Base-by-base conservation (phyloP, 2,329 filamentous ascomycete species). In the Cladosporium sp. region DNA sequence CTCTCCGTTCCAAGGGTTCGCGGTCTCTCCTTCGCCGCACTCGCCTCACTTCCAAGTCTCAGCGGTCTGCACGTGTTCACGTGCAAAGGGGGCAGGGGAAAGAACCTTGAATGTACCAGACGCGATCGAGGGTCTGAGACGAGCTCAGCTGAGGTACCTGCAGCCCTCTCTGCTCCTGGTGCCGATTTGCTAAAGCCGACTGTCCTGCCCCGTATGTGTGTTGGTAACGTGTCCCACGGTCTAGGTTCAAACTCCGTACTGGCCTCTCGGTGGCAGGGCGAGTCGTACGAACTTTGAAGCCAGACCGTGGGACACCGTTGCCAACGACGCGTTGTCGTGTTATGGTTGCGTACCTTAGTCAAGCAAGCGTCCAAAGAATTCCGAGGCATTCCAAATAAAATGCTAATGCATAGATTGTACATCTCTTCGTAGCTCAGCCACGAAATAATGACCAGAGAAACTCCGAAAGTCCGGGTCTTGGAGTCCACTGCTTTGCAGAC, bases 1-100 rank as follows among this genome's bases (percentile, higher is more conserved):
- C 30, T 53, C 59, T 62, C 59, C 59, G 30, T 34, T 2, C n/a
- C 23, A 18, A n/a, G n/a, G n/a, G n/a, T n/a, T n/a, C n/a, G n/a
- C n/a, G n/a, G n/a, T n/a, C n/a, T n/a, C n/a, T n/a, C n/a, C n/a
- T n/a, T n/a, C n/a, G n/a, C n/a, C n/a, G n/a, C n/a, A n/a, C n/a
- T n/a, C 25, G 49, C 30, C 23, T 43, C 56, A 39, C n/a, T 26
- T 43, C n/a, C n/a, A n/a, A n/a, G n/a, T 34, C 32, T 3, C 56
- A 43, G 32, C 49, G 10, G n/a, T 30, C 23, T 53, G 49, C 49
- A 53, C 49, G 49, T 53, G 49, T 53, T 53, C 14, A 53, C 49
- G 49, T 30, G 49, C 28, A 28, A 53, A 53, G 49, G 48, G 21
- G 36, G 16, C 16, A n/a, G 16, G 18, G 14, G 14, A 14, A 4